Conservation (phyloP, 2,329 filamentous ascomycete genomes). For the Calonectria honghensis region DNA sequence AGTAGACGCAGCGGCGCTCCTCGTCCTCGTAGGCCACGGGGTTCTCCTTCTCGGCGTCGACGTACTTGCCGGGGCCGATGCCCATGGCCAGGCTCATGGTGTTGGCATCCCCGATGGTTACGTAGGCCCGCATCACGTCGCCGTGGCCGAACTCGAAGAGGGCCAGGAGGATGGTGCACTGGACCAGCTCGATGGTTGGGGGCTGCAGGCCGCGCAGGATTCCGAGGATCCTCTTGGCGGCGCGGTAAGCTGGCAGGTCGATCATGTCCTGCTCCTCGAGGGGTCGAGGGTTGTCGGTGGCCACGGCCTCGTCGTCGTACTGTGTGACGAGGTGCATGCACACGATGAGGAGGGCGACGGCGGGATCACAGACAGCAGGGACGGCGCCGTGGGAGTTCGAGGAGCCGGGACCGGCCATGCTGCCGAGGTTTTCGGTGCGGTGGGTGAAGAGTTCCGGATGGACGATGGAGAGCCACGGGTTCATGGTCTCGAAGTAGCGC, state of each 20-base stretch:
- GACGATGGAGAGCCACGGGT: slow-evolving; percentile 65
- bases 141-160: slow-evolving; percentile 68
- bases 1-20: slow-evolving; percentile 65
- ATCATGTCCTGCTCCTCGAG: slow-evolving; percentile 63
- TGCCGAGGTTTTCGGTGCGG: slow-evolving; percentile 49
- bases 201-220: slow-evolving; percentile 60
- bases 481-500: slow-evolving; percentile 64
- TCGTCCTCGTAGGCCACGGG: slow-evolving; percentile 60
- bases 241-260: slow-evolving; percentile 61
- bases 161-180: slow-evolving; percentile 64
- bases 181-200: slow-evolving; percentile 63
- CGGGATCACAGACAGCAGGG: slow-evolving; percentile 50
- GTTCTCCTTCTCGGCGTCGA: slow-evolving; percentile 56
- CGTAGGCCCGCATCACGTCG: slow-evolving; percentile 63
- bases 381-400: background rate
- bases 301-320: slow-evolving; percentile 61
- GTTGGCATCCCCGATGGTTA: slow-evolving; percentile 65
- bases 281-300: slow-evolving; percentile 46
- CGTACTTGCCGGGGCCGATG: slow-evolving; percentile 61
- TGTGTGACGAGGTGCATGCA: slow-evolving; percentile 66
- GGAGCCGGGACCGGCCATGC: slow-evolving; percentile 28
- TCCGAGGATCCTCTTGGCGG: slow-evolving; percentile 62
- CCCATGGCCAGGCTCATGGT: slow-evolving; percentile 60
- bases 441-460: slow-evolving; percentile 63
- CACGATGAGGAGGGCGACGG: slow-evolving; percentile 63